These are phyloP conservation scores for Nigrograna mackinnonii DNA, from an alignment of 2,329 filamentous ascomycete species.

Conservation along the genomic window DNA sequence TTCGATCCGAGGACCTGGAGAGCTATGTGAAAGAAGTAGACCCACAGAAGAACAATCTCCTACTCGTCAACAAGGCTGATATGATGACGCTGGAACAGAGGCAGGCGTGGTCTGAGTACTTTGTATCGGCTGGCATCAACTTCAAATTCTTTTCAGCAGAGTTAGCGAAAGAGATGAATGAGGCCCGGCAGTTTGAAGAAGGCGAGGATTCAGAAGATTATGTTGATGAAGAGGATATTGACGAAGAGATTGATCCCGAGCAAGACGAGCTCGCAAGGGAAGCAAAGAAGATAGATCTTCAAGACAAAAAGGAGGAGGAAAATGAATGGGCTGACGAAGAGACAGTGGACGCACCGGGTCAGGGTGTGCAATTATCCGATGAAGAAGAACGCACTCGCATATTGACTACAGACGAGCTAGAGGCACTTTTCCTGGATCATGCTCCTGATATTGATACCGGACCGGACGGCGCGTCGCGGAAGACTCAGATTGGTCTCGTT, in stretches of 20 bases:
- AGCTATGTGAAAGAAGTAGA: constrained; percentile 93
- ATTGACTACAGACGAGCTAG: constrained; percentile 88
- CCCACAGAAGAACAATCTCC: constrained; percentile 81
- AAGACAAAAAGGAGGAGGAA: constrained; percentile 47
- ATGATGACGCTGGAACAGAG: constrained; percentile 94
- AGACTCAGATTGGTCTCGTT: constrained; percentile 89
- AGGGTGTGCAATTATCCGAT: constrained; percentile 36
- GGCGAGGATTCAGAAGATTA: constrained; percentile 47
- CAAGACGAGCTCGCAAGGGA: constrained; percentile 52
- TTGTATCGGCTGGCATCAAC: constrained; percentile 77
- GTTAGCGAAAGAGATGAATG: constrained; percentile 86
- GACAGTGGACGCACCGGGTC: constrained; percentile 37
- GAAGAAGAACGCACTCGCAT: constrained; percentile 65
- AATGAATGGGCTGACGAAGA: constrained; percentile 47
- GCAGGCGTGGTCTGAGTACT: constrained; percentile 82
- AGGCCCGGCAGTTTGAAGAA: constrained; percentile 64
- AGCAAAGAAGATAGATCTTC: constrained; percentile 49
- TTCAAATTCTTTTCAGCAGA: constrained; percentile 97
- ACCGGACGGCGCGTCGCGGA: constrained; percentile 57
- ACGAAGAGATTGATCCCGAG: constrained; percentile 50
- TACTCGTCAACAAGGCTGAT: constrained; percentile 98
- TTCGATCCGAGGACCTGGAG: constrained; percentile 92
- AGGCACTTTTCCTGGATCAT: constrained; percentile 82
- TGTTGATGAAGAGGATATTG: constrained; percentile 47
- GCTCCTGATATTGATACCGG: constrained; percentile 61